Evolutionary conservation across 139 green algal genomes (phyloP), one percentile per base, ranked within the genome.

Genomic region (Volvox africanus): DNA sequence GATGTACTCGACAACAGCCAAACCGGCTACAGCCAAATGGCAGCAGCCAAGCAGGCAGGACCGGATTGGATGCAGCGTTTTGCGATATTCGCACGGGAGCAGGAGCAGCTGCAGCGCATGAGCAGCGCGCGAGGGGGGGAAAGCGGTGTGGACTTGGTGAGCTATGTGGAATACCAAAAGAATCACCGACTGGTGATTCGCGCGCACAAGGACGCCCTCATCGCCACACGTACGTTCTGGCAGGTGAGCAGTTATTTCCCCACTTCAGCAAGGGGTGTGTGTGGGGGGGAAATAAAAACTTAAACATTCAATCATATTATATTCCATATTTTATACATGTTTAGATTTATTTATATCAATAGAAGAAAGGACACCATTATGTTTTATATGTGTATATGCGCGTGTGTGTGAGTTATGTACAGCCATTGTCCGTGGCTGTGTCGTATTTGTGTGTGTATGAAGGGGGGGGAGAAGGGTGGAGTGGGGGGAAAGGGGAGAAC

Each of bases 131-230:
- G 75, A 20, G 90, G 82, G 26, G 86, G 86, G 21, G 86, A 90
- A 50, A 84, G 75, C 86, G 75, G 86, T 33, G 86, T 90, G 62
- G 93, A 95, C 88, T 82, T 95, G 75, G 92, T 95, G 68, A 88
- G 82, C 1, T 95, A 95, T 78, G 92, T 95, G 62, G 93, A 94
- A 80, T 94, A 94, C 81, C 90, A 94, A 73, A 94, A 94, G 73
- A 94, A 94, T 91, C 88, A 93, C 80, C 80, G 86, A 55, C 30
- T 84, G 50, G 86, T 84, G 12, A 90, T 90, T 30, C 71, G 75
- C 12, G 86, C 86, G 55, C 94, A 96, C 91, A 93, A 88, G 35
- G 65, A 79, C 26, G 91, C 92, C 44, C 92, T 96, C 30, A 89
- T 88, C 28, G 87, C 94, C 28, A 79, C 76, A 24, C 94, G 92